phyloP scores from a whole-genome alignment of 1,284 basidiomycete species.

The Wallemia mellicola region DNA sequence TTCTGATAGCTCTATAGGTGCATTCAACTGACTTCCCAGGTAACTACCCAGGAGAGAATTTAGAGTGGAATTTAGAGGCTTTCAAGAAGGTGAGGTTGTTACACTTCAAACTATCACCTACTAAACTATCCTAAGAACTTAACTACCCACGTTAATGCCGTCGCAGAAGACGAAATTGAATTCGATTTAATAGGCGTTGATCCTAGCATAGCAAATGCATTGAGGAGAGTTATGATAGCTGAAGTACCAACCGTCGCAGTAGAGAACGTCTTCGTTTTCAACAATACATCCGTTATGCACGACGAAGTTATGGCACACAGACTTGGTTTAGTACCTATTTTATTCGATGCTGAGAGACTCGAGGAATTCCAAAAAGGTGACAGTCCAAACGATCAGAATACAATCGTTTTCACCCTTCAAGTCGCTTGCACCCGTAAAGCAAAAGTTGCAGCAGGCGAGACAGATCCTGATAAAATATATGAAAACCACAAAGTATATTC shows the following conservation, averaged over 20 bases:
- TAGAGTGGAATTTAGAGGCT: slow-evolving; percentile 43
- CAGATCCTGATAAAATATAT: slow-evolving; percentile 34
- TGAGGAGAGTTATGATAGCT: slow-evolving; percentile 69
- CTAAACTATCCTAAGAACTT: too few species aligned
- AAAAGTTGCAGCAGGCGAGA: slow-evolving; percentile 24
- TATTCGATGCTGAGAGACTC: slow-evolving; percentile 41
- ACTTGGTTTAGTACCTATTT: slow-evolving; percentile 63
- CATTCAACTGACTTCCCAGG: slow-evolving; percentile 66
- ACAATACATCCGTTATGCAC: slow-evolving; percentile 81
- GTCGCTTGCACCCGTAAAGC: slow-evolving; percentile 35
- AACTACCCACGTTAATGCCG: slow-evolving; percentile 36
- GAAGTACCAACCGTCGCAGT: slow-evolving; percentile 87
- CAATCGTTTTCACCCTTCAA: slow-evolving; percentile 58
- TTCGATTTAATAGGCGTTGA: slow-evolving; percentile 92
- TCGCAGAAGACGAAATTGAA: slow-evolving; percentile 56
- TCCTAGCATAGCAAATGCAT: slow-evolving; percentile 80
- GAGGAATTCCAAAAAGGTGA: slow-evolving; percentile 15
- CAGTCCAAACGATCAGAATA: slow-evolving; percentile 59
- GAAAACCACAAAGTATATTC: slow-evolving; percentile 45
- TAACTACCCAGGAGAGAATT: slow-evolving; percentile 49
- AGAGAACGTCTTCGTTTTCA: slow-evolving; percentile 75
- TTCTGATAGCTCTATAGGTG: slow-evolving; percentile 20
- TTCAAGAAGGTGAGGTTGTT: slow-evolving; percentile 21
- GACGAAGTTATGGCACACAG: slow-evolving; percentile 83
- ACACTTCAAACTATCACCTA: too few species aligned